Evolutionary conservation across 129 eudicot genomes (phyloP), one percentile per base, ranked within the genome.

Genomic region (Artemisia tridentata): DNA sequence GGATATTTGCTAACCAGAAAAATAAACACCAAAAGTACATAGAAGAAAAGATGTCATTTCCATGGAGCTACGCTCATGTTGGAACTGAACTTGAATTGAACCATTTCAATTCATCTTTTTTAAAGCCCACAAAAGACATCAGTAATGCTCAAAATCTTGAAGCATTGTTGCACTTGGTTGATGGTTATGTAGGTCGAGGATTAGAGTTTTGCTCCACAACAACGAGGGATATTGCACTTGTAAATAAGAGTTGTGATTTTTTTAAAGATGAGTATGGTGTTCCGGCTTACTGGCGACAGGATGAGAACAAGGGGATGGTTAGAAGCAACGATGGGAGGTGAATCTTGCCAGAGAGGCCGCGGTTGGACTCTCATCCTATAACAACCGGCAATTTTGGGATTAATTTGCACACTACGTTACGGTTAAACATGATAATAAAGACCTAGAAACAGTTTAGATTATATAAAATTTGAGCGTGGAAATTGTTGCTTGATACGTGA

Each of bases 61-160:
- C 96, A 8, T 89, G 96, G 92, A 86, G 92, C 17, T 89, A 89
- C 38, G 96, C 92, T 0, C 96, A 89, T 60, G 96, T 89, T 4
- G 96, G 96, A 7, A 77, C 67, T 0, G 96, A 82, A 74, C 52
- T 89, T 4, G 82, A 81, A 1, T 52, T 89, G 56, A 92, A 89
- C 51, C 92, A 86, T 14, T 75, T 63, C 0, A 55, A 67, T 4
- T 89, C 96, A 0, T 90, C 92, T 0, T 89, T 73, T 71, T 65
- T 89, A 19, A 89, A 86, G 79, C 73, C 46, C 29, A 80, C 65
- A 0, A 23, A 27, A 0, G 96, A 89, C 34, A 13, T 86, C 0
- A 72, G 84, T 3, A 73, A 78, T 48, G 84, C 86, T 11, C 96
- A 89, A 67, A 86, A 89, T 53, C 84, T 89, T 14, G 92, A 89